Evolutionary conservation across 2,329 filamentous ascomycete species (phyloP).

Genomic region (Botrytis deweyae): DNA sequence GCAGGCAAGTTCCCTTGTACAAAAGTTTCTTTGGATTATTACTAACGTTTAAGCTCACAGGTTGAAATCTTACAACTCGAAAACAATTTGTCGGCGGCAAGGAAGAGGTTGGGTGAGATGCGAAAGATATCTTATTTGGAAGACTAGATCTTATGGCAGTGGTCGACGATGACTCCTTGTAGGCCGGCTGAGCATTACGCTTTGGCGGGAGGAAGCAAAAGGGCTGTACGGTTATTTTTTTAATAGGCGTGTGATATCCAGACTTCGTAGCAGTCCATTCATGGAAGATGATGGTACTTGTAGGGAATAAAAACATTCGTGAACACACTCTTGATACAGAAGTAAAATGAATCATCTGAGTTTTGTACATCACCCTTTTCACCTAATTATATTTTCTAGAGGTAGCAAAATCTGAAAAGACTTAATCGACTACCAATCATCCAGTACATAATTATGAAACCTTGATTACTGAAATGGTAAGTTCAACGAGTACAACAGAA

Average conservation of each 20-base stretch:
- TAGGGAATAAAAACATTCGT: background rate
- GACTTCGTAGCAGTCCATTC: background rate
- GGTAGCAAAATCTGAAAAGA: background rate
- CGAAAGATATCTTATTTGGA: constrained; percentile 49
- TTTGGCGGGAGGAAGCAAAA: background rate
- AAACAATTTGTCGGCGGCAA: constrained; percentile 76
- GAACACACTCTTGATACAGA: background rate
- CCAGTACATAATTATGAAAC: background rate
- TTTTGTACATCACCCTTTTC: background rate
- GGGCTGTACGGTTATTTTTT: background rate
- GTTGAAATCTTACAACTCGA: constrained; percentile 97
- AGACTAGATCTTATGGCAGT: constrained; percentile 23
- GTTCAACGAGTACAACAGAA: background rate
- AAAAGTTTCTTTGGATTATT: background rate
- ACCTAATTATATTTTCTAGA: background rate
- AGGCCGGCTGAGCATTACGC: background rate
- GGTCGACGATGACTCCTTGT: background rate
- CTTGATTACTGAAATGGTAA: background rate
- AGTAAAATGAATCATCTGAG: background rate
- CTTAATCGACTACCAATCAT: background rate
- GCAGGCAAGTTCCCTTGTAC: constrained; percentile 64
- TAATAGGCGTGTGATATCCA: constrained; percentile 17
- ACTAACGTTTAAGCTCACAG: constrained; percentile 47
- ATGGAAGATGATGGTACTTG: background rate
- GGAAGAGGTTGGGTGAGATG: constrained; percentile 91